phyloP scores from a whole-genome alignment of 345 rosid species.

The Litchi chinensis region DNA sequence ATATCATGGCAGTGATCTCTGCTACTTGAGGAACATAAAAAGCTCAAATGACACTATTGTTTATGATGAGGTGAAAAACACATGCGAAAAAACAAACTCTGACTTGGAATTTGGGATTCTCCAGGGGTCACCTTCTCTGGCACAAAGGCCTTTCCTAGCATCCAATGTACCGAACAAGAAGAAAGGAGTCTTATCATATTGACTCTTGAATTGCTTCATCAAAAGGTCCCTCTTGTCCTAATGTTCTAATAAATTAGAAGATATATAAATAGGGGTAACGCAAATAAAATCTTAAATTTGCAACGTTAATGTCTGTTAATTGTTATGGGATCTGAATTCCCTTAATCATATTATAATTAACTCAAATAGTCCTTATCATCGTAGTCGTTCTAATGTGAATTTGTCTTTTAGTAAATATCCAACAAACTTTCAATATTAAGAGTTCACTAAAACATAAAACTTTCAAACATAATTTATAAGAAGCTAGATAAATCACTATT shows the following conservation, averaged over 20 bases:
- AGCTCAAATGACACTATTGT: conserved; percentile 65
- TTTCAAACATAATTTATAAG: too few species aligned
- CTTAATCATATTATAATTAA: too few species aligned
- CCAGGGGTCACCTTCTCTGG: conserved; percentile 17
- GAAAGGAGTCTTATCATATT: conserved; percentile 12
- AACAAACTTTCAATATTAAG: too few species aligned
- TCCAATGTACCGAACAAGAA: conserved; percentile 12
- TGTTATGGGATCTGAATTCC: too few species aligned
- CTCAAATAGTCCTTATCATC: too few species aligned
- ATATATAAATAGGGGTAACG: background rate
- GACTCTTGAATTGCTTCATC: background rate
- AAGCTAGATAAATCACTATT: too few species aligned
- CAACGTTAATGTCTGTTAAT: background rate
- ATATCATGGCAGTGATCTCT: conserved; percentile 46
- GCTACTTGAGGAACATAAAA: conserved; percentile 80
- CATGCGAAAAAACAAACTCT: conserved; percentile 30
- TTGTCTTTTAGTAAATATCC: too few species aligned
- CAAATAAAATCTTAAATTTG: conserved; percentile 18
- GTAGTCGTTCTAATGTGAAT: too few species aligned
- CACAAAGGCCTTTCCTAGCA: conserved; percentile 25
- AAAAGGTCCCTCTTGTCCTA: background rate
- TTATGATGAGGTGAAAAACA: conserved; percentile 42
- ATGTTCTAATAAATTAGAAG: background rate
- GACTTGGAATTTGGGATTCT: conserved; percentile 9
- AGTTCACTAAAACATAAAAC: too few species aligned